These are phyloP conservation scores for Ascochyta pisi DNA, from an alignment of 2,329 filamentous ascomycete species.

Conservation along the genomic window DNA sequence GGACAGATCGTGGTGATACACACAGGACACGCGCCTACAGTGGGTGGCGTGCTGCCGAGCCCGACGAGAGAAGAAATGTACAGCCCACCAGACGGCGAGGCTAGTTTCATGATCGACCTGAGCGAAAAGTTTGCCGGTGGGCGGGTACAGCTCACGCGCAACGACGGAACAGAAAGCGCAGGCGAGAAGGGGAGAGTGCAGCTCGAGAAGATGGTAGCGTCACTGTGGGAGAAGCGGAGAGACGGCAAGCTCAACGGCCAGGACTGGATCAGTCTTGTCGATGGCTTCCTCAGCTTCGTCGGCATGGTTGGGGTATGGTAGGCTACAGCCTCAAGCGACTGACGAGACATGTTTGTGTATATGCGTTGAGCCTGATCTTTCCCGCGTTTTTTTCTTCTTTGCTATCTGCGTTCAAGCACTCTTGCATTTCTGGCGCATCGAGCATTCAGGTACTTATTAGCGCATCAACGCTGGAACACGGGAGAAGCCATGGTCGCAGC, in stretches of 20 bases:
- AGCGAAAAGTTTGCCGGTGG: slow-evolving; percentile 46
- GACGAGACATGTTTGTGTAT: neutral
- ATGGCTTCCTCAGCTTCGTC: slow-evolving; percentile 44
- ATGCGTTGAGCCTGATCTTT: neutral
- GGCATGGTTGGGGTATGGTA: slow-evolving; percentile 33
- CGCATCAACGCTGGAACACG: neutral
- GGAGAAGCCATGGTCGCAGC: no score
- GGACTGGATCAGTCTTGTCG: slow-evolving; percentile 46
- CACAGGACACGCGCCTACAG: slow-evolving; percentile 13
- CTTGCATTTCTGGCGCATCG: slow-evolving; percentile 4
- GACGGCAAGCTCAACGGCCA: slow-evolving; percentile 40
- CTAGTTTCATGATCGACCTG: slow-evolving; percentile 47
- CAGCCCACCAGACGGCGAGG: slow-evolving; percentile 46
- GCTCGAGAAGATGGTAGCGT: slow-evolving; percentile 33
- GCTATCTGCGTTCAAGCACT: slow-evolving; percentile 17
- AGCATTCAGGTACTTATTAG: neutral
- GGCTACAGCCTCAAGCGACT: neutral
- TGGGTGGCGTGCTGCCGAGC: slow-evolving; percentile 11
- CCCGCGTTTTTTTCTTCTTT: neutral
- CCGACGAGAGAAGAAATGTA: slow-evolving; percentile 30
- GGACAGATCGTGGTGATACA: slow-evolving; percentile 31
- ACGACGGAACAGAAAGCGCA: slow-evolving; percentile 43
- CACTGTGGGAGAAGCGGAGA: slow-evolving; percentile 44
- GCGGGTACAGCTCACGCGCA: slow-evolving; percentile 40
- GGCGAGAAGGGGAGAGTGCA: slow-evolving; percentile 34